Evolutionary conservation across 805 yeast species (phyloP).

Genomic region (Candida awuae): DNA sequence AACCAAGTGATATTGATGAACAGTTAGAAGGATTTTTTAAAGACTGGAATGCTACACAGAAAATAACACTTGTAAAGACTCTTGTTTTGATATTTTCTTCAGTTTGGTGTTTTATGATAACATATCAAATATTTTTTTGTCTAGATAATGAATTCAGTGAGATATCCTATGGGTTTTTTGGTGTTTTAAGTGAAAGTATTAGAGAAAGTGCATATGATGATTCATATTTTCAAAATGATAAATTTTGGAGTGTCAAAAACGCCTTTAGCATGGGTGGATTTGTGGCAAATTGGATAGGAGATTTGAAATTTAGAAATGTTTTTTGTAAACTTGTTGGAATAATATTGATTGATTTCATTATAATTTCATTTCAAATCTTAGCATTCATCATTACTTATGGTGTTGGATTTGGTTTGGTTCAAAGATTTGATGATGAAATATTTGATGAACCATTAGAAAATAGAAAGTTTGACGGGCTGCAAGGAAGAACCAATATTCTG

Average conservation of each 20-base stretch:
- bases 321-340: slow-evolving; percentile 22
- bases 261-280: slow-evolving; percentile 32
- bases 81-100: slow-evolving; percentile 22
- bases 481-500: slow-evolving; percentile 33
- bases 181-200: slow-evolving; percentile 1
- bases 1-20: not conserved
- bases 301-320: slow-evolving; percentile 22
- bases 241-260: slow-evolving; percentile 8
- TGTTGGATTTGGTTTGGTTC: slow-evolving; percentile 22
- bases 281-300: slow-evolving; percentile 42
- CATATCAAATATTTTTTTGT: slow-evolving; percentile 31
- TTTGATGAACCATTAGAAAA: slow-evolving; percentile 16
- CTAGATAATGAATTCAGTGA: slow-evolving; percentile 16
- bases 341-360: slow-evolving; percentile 26
- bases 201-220: slow-evolving; percentile 6
- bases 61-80: slow-evolving; percentile 9
- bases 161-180: slow-evolving; percentile 10
- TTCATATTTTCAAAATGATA: slow-evolving; percentile 4
- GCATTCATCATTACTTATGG: slow-evolving; percentile 27
- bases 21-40: not conserved
- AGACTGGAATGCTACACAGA: not conserved
- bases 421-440: slow-evolving; percentile 20
- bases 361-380: slow-evolving; percentile 26
- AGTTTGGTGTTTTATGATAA: slow-evolving; percentile 23
- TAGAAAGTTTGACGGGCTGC: slow-evolving; percentile 35